Conservation (phyloP, 805 yeast species). For the Kodamaea leandrae region DNA sequence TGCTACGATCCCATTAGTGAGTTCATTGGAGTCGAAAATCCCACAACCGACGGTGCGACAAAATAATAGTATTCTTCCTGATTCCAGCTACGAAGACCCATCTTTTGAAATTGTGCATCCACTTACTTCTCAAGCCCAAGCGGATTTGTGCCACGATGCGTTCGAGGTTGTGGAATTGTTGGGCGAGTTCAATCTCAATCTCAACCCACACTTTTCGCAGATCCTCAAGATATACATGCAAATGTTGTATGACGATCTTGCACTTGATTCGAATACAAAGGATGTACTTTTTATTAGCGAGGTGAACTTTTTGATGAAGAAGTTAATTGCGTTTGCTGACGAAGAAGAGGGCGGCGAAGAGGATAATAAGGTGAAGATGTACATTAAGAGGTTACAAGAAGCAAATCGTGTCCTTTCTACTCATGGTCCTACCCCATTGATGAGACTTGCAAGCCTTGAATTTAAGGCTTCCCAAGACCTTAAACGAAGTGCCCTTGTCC, state of each 20-base stretch:
- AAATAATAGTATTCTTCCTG: background rate
- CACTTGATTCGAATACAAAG: constrained; percentile 14
- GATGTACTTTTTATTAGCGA: constrained; percentile 25
- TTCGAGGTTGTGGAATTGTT: constrained; percentile 25
- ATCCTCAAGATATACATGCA: constrained; percentile 24
- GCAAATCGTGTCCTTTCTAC: constrained; percentile 23
- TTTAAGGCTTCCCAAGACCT: too few species aligned
- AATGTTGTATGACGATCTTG: constrained; percentile 19
- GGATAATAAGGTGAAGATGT: constrained; percentile 16
- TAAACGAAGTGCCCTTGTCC: too few species aligned
- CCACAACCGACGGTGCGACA: too few species aligned
- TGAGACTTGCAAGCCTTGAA: constrained; percentile 22
- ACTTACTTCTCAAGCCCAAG: constrained; percentile 16
- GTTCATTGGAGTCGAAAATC: too few species aligned
- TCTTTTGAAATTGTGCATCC: constrained; percentile 7
- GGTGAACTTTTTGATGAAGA: constrained; percentile 19
- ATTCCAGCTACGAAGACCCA: background rate
- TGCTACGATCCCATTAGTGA: too few species aligned
- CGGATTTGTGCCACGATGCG: constrained; percentile 15
- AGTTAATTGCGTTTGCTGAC: constrained; percentile 30
- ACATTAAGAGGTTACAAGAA: constrained; percentile 21
- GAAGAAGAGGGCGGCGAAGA: constrained; percentile 19
- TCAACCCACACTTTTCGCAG: constrained; percentile 22
- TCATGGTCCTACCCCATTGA: constrained; percentile 23
- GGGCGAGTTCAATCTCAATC: constrained; percentile 25